Percentiles rank a stretch among this genome's conserved stretches.
Conservation (phyloP, 257 asterid genomes). For the Jasminum sambac region DNA sequence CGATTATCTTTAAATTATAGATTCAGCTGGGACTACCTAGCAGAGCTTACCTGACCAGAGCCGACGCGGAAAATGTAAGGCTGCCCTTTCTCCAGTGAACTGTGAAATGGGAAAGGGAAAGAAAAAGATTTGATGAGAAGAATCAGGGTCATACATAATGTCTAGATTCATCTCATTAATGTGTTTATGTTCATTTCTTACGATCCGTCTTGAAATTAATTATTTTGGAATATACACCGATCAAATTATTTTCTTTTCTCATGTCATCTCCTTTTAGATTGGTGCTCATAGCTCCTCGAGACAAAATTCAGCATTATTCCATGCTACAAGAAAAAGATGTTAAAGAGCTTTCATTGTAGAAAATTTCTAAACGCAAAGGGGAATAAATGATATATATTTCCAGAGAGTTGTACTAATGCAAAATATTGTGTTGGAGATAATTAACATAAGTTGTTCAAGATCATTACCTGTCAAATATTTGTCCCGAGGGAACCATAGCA, state of each 20-base stretch:
- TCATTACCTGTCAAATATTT: conserved; percentile 87
- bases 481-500: conserved; percentile 98
- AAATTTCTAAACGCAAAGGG: background rate
- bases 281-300: background rate
- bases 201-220: background rate
- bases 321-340: background rate
- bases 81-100: conserved; percentile 92
- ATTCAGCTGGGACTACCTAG: background rate
- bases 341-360: background rate
- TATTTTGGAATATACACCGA: background rate
- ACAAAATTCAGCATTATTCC: background rate
- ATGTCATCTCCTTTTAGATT: background rate
- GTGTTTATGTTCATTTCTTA: background rate
- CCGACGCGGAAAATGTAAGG: conserved; percentile 87
- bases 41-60: conserved; percentile 72
- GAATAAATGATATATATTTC: background rate
- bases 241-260: background rate
- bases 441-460: background rate
- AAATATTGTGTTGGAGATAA: background rate
- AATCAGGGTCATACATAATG: background rate
- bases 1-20: background rate
- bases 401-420: background rate
- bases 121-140: background rate
- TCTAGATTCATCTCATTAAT: background rate
- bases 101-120: conserved; percentile 31